Base-by-base conservation (phyloP, 176 grass and related monocot genomes). In the Paspalum vaginatum region DNA sequence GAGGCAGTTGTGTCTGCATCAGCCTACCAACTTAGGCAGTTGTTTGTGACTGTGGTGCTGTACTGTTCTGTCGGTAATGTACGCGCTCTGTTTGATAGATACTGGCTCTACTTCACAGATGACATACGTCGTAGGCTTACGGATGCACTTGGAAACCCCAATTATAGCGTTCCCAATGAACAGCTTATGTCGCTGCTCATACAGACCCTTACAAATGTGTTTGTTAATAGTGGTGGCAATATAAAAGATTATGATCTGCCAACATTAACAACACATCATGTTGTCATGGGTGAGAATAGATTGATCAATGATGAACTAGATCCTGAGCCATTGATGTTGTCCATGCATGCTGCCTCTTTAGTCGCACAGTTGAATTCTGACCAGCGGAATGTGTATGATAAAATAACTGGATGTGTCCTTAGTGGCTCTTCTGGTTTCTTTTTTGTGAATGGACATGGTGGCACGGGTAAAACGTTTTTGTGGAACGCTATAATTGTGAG, bases 401-500 rank as follows among this genome's bases (percentile, higher is more conserved):
- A 1, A 1, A 44, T 47, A 13, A 15, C 21, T 45, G 5, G 18
- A 0, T 11, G 11, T 24, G 65, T 46, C 13, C 10, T 7, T 2
- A 22, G 44, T 14, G 42, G 11, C 0, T 5, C 0, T 11, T 9
- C 42, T 5, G n/a, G 21, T 45, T 20, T 81, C 8, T 81, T 69
- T 49, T 81, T 81, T 69, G 62, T 81, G 0, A 70, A 15, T 18
- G 78, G 46, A 6, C 22, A 81, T 70, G 61, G 78, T 51, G n/a
- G 61, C 3, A 81, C 78, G 0, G 62, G 78, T 17, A 69, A 80
- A 20, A 69, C 77, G 4, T 80, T 54, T 37, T 8, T 81, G 9
- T 81, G 77, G 43, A 65, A 68, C 22, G 44, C 59, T 7, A 62
- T 82, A 12, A 40, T 71, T 26, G 13, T 10, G 0, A 58, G 9